A percentile compares a stretch with the other conserved stretches of the same genome.
Evolutionary conservation across 2,329 filamentous ascomycete species (phyloP).

Genomic region (Thyridium curvatum): DNA sequence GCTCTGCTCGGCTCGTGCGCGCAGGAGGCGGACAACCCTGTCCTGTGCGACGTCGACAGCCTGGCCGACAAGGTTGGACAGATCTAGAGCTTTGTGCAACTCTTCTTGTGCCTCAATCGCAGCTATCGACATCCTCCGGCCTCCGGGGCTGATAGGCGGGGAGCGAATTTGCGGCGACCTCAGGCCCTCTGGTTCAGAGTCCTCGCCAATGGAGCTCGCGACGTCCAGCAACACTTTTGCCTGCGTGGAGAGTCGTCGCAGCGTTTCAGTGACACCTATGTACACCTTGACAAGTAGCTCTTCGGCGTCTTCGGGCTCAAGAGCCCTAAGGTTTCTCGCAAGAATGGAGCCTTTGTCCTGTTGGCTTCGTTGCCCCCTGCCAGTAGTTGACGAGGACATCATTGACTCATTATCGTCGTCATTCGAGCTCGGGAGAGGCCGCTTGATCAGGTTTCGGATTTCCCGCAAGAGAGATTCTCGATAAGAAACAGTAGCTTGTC

Average conservation of each 20-base stretch:
- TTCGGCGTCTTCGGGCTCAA: constrained; percentile 82
- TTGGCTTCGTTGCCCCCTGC: constrained; percentile 40
- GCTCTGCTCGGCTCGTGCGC: constrained; percentile 70
- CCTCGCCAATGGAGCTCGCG: constrained; percentile 63
- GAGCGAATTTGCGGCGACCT: constrained; percentile 44
- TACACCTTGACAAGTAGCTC: constrained; percentile 78
- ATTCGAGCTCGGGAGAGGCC: constrained; percentile 82
- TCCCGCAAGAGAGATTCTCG: constrained; percentile 80
- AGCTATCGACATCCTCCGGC: constrained; percentile 28
- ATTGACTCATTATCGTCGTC: constrained; percentile 92
- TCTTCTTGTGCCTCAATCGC: constrained; percentile 60
- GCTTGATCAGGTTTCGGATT: constrained; percentile 76
- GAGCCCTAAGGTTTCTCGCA: constrained; percentile 76
- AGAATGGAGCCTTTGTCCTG: constrained; percentile 87
- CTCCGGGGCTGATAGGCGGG: constrained; percentile 44
- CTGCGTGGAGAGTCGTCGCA: constrained; percentile 81
- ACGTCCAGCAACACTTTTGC: constrained; percentile 94
- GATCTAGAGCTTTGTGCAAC: constrained; percentile 68
- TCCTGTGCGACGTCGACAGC: constrained; percentile 77
- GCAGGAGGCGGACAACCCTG: constrained; percentile 67
- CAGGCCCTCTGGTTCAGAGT: constrained; percentile 26
- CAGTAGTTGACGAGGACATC: constrained; percentile 74
- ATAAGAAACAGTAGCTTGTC: constrained; percentile 75
- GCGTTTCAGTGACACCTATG: constrained; percentile 77
- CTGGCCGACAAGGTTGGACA: constrained; percentile 71